These are phyloP conservation scores for Teratosphaeriaceae sp. DNA, from an alignment of 2,329 filamentous ascomycete genomes.

Conservation along the genomic window DNA sequence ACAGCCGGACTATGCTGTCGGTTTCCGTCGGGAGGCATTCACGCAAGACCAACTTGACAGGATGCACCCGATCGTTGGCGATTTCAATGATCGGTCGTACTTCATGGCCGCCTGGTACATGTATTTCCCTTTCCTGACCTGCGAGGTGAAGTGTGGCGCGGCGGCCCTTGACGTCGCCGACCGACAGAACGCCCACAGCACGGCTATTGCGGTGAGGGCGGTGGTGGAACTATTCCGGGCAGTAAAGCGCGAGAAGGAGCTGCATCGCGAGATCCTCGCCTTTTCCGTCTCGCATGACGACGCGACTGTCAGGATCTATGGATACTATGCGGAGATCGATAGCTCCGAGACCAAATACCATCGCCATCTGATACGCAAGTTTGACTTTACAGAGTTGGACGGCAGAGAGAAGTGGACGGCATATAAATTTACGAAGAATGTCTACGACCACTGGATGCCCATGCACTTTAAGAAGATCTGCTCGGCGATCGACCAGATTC, in stretches of 20 bases:
- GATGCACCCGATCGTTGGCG: slow-evolving; percentile 20
- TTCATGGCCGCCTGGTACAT: slow-evolving; percentile 29
- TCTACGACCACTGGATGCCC: slow-evolving; percentile 13
- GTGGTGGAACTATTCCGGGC: slow-evolving; percentile 16
- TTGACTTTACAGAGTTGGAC: slow-evolving; percentile 11
- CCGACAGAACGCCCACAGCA: slow-evolving; percentile 19
- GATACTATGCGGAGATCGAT: slow-evolving; percentile 11
- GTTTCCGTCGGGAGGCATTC: slow-evolving; percentile 13
- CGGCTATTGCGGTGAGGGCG: slow-evolving; percentile 14
- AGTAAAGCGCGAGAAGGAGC: slow-evolving; percentile 16
- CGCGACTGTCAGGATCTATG: not conserved
- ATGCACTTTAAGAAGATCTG: slow-evolving; percentile 11
- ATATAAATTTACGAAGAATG: slow-evolving; percentile 16
- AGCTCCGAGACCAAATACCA: slow-evolving; percentile 12
- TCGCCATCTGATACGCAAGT: slow-evolving; percentile 12
- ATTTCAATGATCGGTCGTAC: slow-evolving; percentile 13
- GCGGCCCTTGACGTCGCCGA: slow-evolving; percentile 15
- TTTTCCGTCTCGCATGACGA: slow-evolving; percentile 11
- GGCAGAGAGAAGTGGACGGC: slow-evolving; percentile 15
- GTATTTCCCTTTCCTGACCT: slow-evolving; percentile 19
- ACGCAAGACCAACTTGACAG: slow-evolving; percentile 11
- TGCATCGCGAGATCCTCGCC: slow-evolving; percentile 10
- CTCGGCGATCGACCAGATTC: slow-evolving; percentile 10
- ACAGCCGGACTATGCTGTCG: slow-evolving; percentile 14
- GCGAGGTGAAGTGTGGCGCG: slow-evolving; percentile 17